Percentiles rank a stretch among this genome's conserved stretches.
These are phyloP conservation scores for Cantharellus cinnabarinus DNA, from an alignment of 768 basidiomycete species.

Conservation along the genomic window DNA sequence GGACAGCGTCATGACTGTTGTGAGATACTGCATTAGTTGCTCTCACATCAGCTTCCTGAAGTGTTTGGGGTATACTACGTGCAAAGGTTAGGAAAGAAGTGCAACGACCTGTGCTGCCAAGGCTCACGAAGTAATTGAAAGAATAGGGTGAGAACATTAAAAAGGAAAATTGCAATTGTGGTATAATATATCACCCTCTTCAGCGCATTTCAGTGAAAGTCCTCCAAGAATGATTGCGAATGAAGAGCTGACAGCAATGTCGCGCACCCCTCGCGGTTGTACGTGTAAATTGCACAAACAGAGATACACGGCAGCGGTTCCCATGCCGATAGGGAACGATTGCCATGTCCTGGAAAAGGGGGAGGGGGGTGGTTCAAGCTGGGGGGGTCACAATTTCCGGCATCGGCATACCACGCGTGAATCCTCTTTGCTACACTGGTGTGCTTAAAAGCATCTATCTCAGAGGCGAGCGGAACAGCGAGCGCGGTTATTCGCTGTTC, in stretches of 20 bases:
- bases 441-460: neutral
- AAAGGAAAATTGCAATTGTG: neutral
- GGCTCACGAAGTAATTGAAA: neutral
- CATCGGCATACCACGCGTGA: neutral
- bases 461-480: neutral
- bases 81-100: neutral
- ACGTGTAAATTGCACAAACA: too few species aligned
- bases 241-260: neutral
- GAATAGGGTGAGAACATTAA: neutral
- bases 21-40: too few species aligned
- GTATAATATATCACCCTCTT: neutral
- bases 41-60: neutral
- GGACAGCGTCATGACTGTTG: too few species aligned
- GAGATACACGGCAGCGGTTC: neutral
- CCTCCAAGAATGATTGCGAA: neutral
- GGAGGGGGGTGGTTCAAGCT: too few species aligned
- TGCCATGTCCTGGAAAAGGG: neutral
- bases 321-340: constrained; percentile 1
- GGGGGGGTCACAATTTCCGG: too few species aligned
- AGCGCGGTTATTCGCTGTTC: neutral
- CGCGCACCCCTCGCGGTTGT: neutral
- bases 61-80: neutral
- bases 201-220: neutral
- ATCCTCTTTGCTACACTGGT: neutral
- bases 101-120: neutral